A percentile compares a stretch with the other conserved stretches of the same genome.
These are phyloP conservation scores for Ochetophila trinervis DNA, from an alignment of 306 rosid species.

Conservation along the genomic window DNA sequence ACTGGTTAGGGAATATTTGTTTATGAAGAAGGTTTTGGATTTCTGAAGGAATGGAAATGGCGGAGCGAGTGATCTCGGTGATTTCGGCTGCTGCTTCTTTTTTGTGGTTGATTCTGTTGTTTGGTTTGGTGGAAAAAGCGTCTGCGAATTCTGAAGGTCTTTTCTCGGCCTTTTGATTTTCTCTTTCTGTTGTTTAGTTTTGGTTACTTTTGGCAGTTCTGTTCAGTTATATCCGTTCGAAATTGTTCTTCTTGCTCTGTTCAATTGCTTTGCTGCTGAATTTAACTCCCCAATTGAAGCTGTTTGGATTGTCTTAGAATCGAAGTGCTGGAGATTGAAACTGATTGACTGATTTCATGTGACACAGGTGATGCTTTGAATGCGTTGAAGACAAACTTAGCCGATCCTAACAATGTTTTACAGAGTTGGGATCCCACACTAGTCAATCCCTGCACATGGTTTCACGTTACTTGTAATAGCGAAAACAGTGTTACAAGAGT, in stretches of 20 bases:
- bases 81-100: conserved; percentile 33
- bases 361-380: conserved; percentile 82
- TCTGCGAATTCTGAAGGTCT: conserved; percentile 73
- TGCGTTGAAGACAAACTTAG: conserved; percentile 66
- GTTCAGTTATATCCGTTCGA: no score
- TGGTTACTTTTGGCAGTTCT: conserved; percentile 18
- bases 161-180: not conserved
- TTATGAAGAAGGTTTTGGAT: conserved; percentile 6
- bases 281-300: not conserved
- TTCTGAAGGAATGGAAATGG: conserved; percentile 28
- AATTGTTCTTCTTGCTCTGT: not conserved
- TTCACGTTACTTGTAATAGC: conserved; percentile 80
- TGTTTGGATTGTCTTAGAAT: not conserved
- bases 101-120: conserved; percentile 43
- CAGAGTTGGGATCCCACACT: conserved; percentile 94
- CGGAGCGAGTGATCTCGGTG: conserved; percentile 35
- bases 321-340: not conserved
- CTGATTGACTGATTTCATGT: conserved; percentile 21
- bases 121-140: conserved; percentile 46
- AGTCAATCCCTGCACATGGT: conserved; percentile 97
- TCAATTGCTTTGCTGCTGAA: not conserved
- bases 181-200: not conserved
- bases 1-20: not conserved
- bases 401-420: conserved; percentile 85
- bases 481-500: conserved; percentile 86